Conservation (phyloP, 2,329 filamentous ascomycete species). For the Aspergillus carbonarius region DNA sequence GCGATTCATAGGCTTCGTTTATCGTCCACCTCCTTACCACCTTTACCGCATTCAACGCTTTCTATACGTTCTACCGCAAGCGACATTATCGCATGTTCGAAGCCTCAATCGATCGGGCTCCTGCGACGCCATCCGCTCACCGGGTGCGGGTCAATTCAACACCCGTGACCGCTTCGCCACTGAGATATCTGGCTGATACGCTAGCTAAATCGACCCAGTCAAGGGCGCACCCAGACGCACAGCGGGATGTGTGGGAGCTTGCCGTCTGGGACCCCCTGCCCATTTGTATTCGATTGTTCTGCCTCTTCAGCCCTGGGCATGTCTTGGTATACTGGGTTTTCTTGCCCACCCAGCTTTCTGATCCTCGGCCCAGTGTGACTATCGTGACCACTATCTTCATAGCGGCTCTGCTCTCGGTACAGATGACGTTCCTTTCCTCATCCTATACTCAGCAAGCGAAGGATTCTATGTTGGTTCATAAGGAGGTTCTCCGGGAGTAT, state of each 20-base stretch:
- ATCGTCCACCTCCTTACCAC: slow-evolving; percentile 68
- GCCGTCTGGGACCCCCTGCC: slow-evolving; percentile 91
- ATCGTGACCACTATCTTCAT: slow-evolving; percentile 80
- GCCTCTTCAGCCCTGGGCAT: slow-evolving; percentile 89
- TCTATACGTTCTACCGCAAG: slow-evolving; percentile 77
- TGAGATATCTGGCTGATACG: slow-evolving; percentile 70
- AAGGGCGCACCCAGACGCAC: slow-evolving; percentile 71
- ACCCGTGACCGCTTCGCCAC: slow-evolving; percentile 72
- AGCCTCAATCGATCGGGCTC: slow-evolving; percentile 71
- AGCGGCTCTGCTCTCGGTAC: slow-evolving; percentile 69
- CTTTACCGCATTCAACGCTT: slow-evolving; percentile 71
- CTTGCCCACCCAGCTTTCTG: slow-evolving; percentile 72
- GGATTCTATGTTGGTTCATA: slow-evolving; percentile 80
- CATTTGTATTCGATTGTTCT: slow-evolving; percentile 77
- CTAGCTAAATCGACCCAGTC: slow-evolving; percentile 74
- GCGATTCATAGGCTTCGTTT: slow-evolving; percentile 58
- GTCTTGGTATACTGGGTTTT: slow-evolving; percentile 88
- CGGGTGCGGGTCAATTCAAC: slow-evolving; percentile 87
- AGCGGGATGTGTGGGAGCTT: slow-evolving; percentile 90
- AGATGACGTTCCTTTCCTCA: slow-evolving; percentile 71
- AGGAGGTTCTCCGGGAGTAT: slow-evolving; percentile 92
- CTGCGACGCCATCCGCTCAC: slow-evolving; percentile 79
- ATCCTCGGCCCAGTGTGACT: slow-evolving; percentile 80
- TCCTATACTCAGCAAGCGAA: slow-evolving; percentile 81
- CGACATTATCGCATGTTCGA: slow-evolving; percentile 92